phyloP scores from a whole-genome alignment of 306 rosid species.

The Nissolia schottii region DNA sequence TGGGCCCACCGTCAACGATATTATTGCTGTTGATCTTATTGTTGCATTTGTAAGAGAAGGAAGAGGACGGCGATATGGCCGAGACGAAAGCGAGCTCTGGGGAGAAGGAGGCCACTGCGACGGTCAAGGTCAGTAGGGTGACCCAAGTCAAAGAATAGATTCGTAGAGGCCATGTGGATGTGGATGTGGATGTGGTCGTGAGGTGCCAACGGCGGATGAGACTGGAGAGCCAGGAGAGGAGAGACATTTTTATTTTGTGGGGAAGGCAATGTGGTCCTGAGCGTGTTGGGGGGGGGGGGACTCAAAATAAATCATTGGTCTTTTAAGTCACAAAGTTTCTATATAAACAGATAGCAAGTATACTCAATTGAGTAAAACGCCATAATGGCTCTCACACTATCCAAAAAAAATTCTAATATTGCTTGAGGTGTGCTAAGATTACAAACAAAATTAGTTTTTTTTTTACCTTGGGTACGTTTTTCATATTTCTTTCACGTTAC shows the following conservation, averaged over 20 bases:
- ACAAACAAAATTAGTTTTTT: too few species aligned
- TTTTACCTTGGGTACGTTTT: too few species aligned
- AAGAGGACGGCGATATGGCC: constrained; percentile 50
- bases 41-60: constrained; percentile 38
- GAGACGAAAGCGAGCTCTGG: constrained; percentile 67
- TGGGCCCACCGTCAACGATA: constrained; percentile 13
- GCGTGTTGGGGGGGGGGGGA: too few species aligned
- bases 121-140: constrained; percentile 43
- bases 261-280: neutral
- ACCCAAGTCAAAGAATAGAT: constrained; percentile 58
- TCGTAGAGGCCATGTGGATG: constrained; percentile 54
- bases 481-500: too few species aligned
- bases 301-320: neutral
- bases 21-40: too few species aligned
- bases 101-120: constrained; percentile 62
- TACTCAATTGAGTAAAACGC: too few species aligned
- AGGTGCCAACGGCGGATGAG: constrained; percentile 24
- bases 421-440: too few species aligned
- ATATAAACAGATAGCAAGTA: neutral
- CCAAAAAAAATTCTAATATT: too few species aligned
- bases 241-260: constrained; percentile 35
- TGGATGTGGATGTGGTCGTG: too few species aligned
- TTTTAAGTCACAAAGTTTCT: neutral
- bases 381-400: too few species aligned
- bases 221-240: constrained; percentile 22